phyloP scores from a whole-genome alignment of 2,329 filamentous ascomycete species.

The Diaporthe batatas region DNA sequence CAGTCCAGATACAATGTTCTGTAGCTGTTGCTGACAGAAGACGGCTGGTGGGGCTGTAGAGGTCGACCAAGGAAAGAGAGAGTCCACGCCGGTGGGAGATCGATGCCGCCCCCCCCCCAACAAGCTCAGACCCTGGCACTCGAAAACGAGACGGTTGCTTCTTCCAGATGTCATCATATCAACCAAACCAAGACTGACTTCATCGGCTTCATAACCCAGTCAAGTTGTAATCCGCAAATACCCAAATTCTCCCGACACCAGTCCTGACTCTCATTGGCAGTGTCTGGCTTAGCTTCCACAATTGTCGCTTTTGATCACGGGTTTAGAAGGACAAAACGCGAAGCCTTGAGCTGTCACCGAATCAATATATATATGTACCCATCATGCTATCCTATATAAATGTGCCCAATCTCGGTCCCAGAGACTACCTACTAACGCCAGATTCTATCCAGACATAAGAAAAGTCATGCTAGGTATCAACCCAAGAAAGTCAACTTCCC shows the following conservation, averaged over 20 bases:
- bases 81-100: not conserved
- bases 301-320: not conserved
- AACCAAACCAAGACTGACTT: no score
- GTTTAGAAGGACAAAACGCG: not conserved
- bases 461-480: not conserved
- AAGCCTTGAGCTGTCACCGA: not conserved
- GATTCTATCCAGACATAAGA: constrained; percentile 1
- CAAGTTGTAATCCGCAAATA: no score
- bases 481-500: not conserved
- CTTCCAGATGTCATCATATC: not conserved
- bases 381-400: not conserved
- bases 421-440: constrained; percentile 15
- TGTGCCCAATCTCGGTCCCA: constrained; percentile 5
- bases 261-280: not conserved
- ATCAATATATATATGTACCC: not conserved
- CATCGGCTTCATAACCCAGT: no score
- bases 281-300: not conserved
- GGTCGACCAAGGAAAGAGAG: not conserved
- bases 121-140: constrained; percentile 21
- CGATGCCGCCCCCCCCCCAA: not conserved
- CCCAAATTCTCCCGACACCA: no score
- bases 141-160: not conserved
- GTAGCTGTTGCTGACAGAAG: not conserved
- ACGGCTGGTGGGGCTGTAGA: not conserved
- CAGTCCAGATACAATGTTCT: not conserved